Base-by-base conservation (phyloP, 1,284 basidiomycete genomes). In the Ustilago hordei region DNA sequence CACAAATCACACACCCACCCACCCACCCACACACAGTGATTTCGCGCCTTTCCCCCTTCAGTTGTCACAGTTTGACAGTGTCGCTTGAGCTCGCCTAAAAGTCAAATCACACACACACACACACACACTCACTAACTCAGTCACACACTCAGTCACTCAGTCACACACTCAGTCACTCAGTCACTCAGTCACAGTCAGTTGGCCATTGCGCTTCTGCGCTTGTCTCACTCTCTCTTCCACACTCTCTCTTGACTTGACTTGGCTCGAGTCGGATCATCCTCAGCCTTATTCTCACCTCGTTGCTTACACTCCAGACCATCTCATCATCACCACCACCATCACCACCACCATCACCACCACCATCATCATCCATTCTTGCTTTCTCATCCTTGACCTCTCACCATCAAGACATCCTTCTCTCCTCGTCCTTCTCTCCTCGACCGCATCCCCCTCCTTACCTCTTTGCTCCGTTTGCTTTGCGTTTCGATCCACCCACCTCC, bases 361-460 rank as follows among this genome's bases (percentile, higher is more conserved):
- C n/a, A n/a, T n/a, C n/a, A n/a, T 50, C 39, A 41, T 54, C 28
- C 55, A 28, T 28, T 41, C n/a, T 19, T 23, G 19, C 36, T 41
- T n/a, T 41, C 38, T 23, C 57, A 50, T 38, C n/a, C 34, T 34
- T 34, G 23, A 8, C 55, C 13, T 63, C 45, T 61, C 50, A 61
- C 50, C 59, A 61, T 61, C 59, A 61, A 54, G 28, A 19, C 39
- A 23, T 52, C 28, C 48, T 11, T 28, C 58, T 28, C 58, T 31
- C 48, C 4, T 35, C 36, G 34, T 17, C 23, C n/a, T 36, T 50
- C 34, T 52, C 48, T 23, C 23, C 23, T 23, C 23, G 23, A 39
- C 36, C 43, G 17, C n/a, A 15, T 47, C 31, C 28, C 55, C 23
- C 43, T 41, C 11, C 11, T 41, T 41, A 13, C 13, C 43, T 45